A percentile compares a stretch with the other conserved stretches of the same genome.
Evolutionary conservation across 305 asterid species (phyloP).

Genomic region (Fraxinus albicans): DNA sequence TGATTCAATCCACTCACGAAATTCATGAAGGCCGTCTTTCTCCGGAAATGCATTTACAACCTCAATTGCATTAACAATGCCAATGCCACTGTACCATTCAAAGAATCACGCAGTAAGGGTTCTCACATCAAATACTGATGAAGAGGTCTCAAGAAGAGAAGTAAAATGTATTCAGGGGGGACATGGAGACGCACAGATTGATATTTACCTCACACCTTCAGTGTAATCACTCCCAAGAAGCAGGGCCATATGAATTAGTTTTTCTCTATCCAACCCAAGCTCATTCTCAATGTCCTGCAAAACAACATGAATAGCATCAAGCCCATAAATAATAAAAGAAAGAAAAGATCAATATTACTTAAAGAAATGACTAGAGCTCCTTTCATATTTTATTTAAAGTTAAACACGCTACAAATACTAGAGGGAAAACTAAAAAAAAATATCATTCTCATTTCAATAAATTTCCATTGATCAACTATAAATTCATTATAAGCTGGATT

Average conservation of each 20-base stretch:
- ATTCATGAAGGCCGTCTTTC: conserved; percentile 76
- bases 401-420: background rate
- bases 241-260: conserved; percentile 77
- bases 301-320: conserved; percentile 28
- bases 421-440: background rate
- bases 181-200: background rate
- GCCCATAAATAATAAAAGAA: conserved; percentile 17
- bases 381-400: background rate
- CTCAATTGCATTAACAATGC: conserved; percentile 96
- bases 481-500: conserved; percentile 2
- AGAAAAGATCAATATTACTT: conserved; percentile 14
- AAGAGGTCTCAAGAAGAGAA: conserved; percentile 1
- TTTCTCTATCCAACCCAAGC: conserved; percentile 87
- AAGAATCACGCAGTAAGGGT: conserved; percentile 14
- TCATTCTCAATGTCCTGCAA: conserved; percentile 82
- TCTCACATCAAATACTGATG: background rate
- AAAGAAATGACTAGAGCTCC: conserved; percentile 3
- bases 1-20: conserved; percentile 95
- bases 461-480: background rate
- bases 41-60: conserved; percentile 94
- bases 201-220: conserved; percentile 87
- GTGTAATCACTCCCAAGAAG: conserved; percentile 97
- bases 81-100: conserved; percentile 69
- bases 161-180: background rate
- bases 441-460: background rate